phyloP scores from a whole-genome alignment of 2,329 filamentous ascomycete species.

The Epichloe coenophiala region DNA sequence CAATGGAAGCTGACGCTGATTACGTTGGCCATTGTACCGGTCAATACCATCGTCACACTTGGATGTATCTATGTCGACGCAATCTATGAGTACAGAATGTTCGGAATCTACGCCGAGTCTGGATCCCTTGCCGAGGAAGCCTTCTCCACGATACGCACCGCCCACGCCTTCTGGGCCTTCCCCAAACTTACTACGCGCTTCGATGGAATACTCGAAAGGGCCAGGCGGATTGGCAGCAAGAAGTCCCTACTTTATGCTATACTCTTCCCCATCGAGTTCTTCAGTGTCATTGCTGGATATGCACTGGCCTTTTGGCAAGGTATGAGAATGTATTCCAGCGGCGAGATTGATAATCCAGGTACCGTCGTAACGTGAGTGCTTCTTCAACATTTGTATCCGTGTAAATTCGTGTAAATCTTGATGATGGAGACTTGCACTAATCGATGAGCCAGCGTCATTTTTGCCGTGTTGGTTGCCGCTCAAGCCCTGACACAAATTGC shows the following conservation, averaged over 20 bases:
- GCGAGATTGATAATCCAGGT: constrained; percentile 29
- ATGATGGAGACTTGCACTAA: background rate
- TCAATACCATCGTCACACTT: constrained; percentile 26
- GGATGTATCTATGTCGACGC: constrained; percentile 26
- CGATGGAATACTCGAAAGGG: constrained; percentile 26
- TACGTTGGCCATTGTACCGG: constrained; percentile 30
- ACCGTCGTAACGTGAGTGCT: constrained; percentile 29
- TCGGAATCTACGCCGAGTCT: constrained; percentile 28
- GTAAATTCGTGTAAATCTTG: too few relatives aligned
- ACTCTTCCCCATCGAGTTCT: constrained; percentile 32
- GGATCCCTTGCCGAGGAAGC: constrained; percentile 34
- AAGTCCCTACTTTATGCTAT: constrained; percentile 30
- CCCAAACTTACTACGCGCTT: constrained; percentile 29
- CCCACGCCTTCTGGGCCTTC: constrained; percentile 36
- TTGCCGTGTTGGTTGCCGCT: constrained; percentile 32
- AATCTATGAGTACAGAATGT: constrained; percentile 28
- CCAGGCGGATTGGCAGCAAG: constrained; percentile 24
- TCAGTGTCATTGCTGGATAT: constrained; percentile 33
- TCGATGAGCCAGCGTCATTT: constrained; percentile 25
- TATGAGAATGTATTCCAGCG: constrained; percentile 29
- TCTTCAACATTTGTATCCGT: background rate
- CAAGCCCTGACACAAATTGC: constrained; percentile 31
- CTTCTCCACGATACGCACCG: constrained; percentile 33
- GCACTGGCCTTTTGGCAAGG: constrained; percentile 39
- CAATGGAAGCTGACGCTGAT: constrained; percentile 31